Conservation (phyloP, 176 grass and related monocot genomes). For the Saccharum officinarum region DNA sequence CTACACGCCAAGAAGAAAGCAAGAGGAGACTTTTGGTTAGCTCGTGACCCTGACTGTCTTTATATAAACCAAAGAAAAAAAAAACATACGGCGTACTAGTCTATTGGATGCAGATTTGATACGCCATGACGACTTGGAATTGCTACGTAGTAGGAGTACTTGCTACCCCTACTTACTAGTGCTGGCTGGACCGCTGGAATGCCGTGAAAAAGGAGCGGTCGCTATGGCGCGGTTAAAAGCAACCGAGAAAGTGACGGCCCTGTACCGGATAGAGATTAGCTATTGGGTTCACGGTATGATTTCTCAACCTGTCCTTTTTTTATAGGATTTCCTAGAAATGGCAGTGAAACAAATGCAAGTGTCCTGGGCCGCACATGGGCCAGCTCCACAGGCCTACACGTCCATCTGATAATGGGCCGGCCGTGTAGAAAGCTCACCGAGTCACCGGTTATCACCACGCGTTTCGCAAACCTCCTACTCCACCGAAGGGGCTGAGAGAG, state of each 20-base stretch:
- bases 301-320: neutral
- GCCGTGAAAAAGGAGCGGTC: constrained; percentile 11
- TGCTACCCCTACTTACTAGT: neutral
- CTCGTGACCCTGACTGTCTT: constrained; percentile 27
- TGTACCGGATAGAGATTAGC: neutral
- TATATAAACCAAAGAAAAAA: neutral
- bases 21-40: neutral
- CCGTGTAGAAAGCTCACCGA: neutral
- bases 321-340: neutral
- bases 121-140: neutral
- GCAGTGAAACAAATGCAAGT: neutral
- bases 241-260: constrained; percentile 24
- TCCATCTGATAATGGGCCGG: neutral
- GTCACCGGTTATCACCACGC: neutral
- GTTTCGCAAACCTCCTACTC: too few relatives aligned
- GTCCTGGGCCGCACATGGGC: neutral
- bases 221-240: constrained; percentile 21
- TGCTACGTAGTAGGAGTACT: neutral
- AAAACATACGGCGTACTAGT: neutral
- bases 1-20: neutral
- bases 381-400: neutral
- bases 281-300: neutral
- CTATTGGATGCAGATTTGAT: neutral
- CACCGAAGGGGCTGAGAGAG: too few relatives aligned
- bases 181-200: neutral